These are phyloP conservation scores for Arachnomyces sp. DNA, from an alignment of 2,329 filamentous ascomycete genomes.

Conservation along the genomic window DNA sequence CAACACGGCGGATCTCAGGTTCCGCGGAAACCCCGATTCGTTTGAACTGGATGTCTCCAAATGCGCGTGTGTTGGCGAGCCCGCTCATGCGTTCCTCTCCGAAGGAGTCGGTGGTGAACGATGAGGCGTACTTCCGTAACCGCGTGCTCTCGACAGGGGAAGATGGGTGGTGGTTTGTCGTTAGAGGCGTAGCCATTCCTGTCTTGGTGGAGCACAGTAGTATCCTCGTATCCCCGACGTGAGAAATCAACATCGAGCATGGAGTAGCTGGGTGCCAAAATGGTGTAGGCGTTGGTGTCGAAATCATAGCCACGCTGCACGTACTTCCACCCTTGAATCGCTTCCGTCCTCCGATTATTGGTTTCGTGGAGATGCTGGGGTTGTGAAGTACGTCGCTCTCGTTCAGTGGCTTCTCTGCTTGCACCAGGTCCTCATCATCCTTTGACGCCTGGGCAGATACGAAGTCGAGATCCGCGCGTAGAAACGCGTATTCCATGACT, in stretches of 20 bases:
- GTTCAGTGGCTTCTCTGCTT: slow-evolving; percentile 71
- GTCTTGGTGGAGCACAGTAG: slow-evolving; percentile 80
- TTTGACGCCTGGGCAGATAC: slow-evolving; percentile 81
- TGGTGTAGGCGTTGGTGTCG: slow-evolving; percentile 79
- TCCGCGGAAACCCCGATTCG: slow-evolving; percentile 90
- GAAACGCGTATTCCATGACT: slow-evolving; percentile 80
- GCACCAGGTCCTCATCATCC: slow-evolving; percentile 60
- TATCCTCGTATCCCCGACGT: slow-evolving; percentile 89
- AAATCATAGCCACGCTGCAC: slow-evolving; percentile 80
- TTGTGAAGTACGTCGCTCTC: slow-evolving; percentile 72
- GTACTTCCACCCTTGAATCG: slow-evolving; percentile 93
- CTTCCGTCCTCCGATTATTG: slow-evolving; percentile 59
- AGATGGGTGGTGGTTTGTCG: slow-evolving; percentile 87
- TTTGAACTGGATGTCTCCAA: slow-evolving; percentile 87
- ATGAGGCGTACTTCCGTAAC: slow-evolving; percentile 74
- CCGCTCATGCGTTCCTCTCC: slow-evolving; percentile 93
- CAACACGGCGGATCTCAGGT: slow-evolving; percentile 72
- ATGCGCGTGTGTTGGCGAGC: slow-evolving; percentile 85
- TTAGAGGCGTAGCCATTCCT: slow-evolving; percentile 70
- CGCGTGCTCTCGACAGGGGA: slow-evolving; percentile 74
- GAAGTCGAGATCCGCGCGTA: slow-evolving; percentile 91
- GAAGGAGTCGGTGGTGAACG: slow-evolving; percentile 90
- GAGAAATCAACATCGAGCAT: slow-evolving; percentile 74
- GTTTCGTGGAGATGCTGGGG: slow-evolving; percentile 39
- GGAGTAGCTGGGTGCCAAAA: slow-evolving; percentile 91